These are phyloP conservation scores for Eutrema japonicum DNA, from an alignment of 345 rosid species.

Conservation along the genomic window DNA sequence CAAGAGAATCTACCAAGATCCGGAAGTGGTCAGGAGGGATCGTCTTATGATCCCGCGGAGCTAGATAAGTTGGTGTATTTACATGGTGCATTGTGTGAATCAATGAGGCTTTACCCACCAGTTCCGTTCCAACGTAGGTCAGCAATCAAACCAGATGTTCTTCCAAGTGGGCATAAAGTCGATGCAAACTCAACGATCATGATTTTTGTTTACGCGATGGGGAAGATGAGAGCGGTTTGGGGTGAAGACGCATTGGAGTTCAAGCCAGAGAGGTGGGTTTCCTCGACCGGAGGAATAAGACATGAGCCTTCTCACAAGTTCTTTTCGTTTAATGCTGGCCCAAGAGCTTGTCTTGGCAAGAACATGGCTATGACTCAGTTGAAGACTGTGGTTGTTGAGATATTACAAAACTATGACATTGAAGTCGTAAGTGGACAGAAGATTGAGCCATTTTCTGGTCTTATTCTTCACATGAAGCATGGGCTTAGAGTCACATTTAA, in stretches of 20 bases:
- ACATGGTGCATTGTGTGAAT: slow-evolving; percentile 45
- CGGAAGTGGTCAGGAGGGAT: slow-evolving; percentile 1
- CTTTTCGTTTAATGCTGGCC: slow-evolving; percentile 26
- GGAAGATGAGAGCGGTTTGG: slow-evolving; percentile 41
- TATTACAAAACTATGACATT: slow-evolving; percentile 30
- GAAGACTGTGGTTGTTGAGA: slow-evolving; percentile 27
- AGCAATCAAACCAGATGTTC: slow-evolving; percentile 32
- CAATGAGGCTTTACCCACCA: slow-evolving; percentile 46
- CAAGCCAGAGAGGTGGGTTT: slow-evolving; percentile 41
- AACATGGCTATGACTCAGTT: slow-evolving; percentile 27
- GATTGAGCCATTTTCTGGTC: slow-evolving; percentile 1
- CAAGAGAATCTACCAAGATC: slow-evolving; percentile 13
- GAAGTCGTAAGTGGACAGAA: slow-evolving; percentile 11
- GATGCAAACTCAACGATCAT: slow-evolving; percentile 28
- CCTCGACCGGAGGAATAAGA: slow-evolving; percentile 7
- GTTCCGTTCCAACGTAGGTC: slow-evolving; percentile 32
- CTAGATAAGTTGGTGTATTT: slow-evolving; percentile 40
- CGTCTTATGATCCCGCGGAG: slow-evolving; percentile 10
- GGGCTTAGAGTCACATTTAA: slow-evolving; percentile 11
- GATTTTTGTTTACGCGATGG: slow-evolving; percentile 39
- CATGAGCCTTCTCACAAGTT: slow-evolving; percentile 32
- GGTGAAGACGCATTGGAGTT: slow-evolving; percentile 43
- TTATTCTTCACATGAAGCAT: slow-evolving; percentile 26
- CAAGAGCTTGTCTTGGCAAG: slow-evolving; percentile 33
- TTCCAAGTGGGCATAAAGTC: slow-evolving; percentile 46